A percentile compares a stretch with the other conserved stretches of the same genome.
phyloP scores from a whole-genome alignment of 352 stramenopile genomes.

The Thraustochytrium aureum region DNA sequence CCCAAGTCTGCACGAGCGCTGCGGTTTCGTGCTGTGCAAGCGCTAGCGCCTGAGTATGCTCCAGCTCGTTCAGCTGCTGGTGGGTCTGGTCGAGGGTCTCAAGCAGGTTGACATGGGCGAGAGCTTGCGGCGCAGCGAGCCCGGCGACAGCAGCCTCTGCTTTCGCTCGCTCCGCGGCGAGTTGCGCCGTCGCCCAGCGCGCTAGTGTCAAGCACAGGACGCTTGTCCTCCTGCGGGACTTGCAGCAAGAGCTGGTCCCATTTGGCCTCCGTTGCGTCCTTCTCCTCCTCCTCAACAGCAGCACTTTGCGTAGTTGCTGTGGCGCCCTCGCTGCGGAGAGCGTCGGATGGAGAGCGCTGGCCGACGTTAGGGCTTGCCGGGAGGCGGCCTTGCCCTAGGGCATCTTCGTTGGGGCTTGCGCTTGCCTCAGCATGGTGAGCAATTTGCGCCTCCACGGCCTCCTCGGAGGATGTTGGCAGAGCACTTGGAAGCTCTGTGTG shows the following conservation, averaged over 20 bases:
- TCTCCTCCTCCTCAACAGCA: not conserved
- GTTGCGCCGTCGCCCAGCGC: not conserved
- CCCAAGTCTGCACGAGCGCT: conserved; percentile 35
- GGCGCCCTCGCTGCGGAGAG: too few relatives aligned
- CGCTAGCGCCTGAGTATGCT: conserved; percentile 41
- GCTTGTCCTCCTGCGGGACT: not conserved
- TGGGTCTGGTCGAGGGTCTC: conserved; percentile 41
- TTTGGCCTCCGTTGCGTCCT: not conserved
- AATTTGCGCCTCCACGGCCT: too few relatives aligned
- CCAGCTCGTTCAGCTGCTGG: conserved; percentile 42
- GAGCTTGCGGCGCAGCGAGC: conserved; percentile 38
- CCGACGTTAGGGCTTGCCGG: too few relatives aligned
- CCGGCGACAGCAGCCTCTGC: conserved; percentile 10
- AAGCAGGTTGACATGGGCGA: conserved; percentile 40
- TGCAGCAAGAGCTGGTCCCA: conserved; percentile 3
- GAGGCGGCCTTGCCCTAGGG: too few relatives aligned
- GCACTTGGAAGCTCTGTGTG: too few relatives aligned
- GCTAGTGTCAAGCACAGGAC: not conserved
- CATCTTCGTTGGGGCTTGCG: too few relatives aligned
- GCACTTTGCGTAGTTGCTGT: too few relatives aligned
- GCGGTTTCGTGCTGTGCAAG: conserved; percentile 46
- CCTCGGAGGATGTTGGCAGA: too few relatives aligned
- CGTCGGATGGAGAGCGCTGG: too few relatives aligned
- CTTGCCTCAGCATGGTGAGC: too few relatives aligned
- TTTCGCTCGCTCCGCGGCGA: not conserved